Base-by-base conservation (phyloP, 2,329 filamentous ascomycete genomes). In the Cercospora zeae-maydis region DNA sequence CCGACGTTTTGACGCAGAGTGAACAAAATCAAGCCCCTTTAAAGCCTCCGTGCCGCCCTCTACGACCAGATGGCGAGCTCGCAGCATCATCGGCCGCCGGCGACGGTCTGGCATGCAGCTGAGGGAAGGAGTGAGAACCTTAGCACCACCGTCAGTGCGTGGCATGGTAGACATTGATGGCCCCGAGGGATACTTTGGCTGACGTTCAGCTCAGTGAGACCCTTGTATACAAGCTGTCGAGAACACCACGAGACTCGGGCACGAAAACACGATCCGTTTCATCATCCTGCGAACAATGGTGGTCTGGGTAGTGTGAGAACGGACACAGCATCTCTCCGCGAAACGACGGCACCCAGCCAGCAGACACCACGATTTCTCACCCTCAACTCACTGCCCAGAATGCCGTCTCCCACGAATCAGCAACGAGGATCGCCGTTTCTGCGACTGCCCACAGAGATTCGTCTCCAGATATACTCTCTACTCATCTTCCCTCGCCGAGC, bases 381-480 rank as follows among this genome's bases (percentile, higher is more conserved):
- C 1, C 61, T 65, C 45, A 65, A 65, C n/a, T 56, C 59, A 11
- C 21, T 64, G 2, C 64, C 60, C 11, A 59, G 58, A 55, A 59
- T 65, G 62, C 53, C 52, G n/a, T 63, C 60, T 24, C 58, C 54
- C 16, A 58, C 62, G 21, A 47, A 57, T 19, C 21, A 19, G 42
- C 58, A 60, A 31, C 57, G 34, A 49, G 49, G 45, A n/a, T 67
- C 66, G 9, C 74, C 73, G 2, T 75, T 81, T 36, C 71, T 81
- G n/a, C 75, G 76, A 7, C 71, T 82, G 4, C 80, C 80, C 2
- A 70, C 77, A 4, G 80, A 82, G 66, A 76, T 82, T 47, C 74
- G 80, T 5, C 73, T 82, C 4, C 76, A 79, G 60, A 81, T 82
- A 60, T 82, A 81, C 73, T 75, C 67, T 63, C 74, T 81, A 3